Conservation (phyloP, 2,329 filamentous ascomycete genomes). For the Nothophoma quercina region DNA sequence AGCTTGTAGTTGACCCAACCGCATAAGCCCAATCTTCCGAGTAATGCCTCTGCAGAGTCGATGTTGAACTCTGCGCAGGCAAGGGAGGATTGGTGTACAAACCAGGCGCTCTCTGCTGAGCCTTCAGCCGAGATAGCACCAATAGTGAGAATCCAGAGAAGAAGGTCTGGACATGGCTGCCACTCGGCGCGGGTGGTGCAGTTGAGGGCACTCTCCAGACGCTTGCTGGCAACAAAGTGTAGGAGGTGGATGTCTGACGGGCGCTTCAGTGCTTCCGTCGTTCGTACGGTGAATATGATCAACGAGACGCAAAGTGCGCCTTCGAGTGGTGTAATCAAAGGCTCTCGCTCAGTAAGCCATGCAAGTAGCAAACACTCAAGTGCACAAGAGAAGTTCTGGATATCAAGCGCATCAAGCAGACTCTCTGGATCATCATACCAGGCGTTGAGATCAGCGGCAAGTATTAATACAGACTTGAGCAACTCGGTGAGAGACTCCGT, state of each 20-base stretch:
- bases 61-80: slow-evolving; percentile 45
- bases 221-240: slow-evolving; percentile 43
- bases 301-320: slow-evolving; percentile 47
- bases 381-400: slow-evolving; percentile 48
- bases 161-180: slow-evolving; percentile 43
- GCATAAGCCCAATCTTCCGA: slow-evolving; percentile 42
- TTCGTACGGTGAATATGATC: slow-evolving; percentile 47
- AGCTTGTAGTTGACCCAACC: slow-evolving; percentile 51
- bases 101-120: slow-evolving; percentile 42
- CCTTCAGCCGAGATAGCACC: slow-evolving; percentile 47
- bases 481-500: slow-evolving; percentile 38
- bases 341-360: slow-evolving; percentile 41
- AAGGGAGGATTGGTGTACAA: slow-evolving; percentile 42
- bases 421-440: slow-evolving; percentile 42
- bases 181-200: slow-evolving; percentile 43
- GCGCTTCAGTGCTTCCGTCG: slow-evolving; percentile 42
- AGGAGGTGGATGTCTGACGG: slow-evolving; percentile 36
- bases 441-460: slow-evolving; percentile 47
- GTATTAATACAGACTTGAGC: slow-evolving; percentile 38
- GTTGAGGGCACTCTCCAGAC: slow-evolving; percentile 45
- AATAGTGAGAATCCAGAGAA: slow-evolving; percentile 49
- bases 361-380: slow-evolving; percentile 44
- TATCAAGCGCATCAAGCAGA: slow-evolving; percentile 44
- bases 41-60: slow-evolving; percentile 30
- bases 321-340: slow-evolving; percentile 40